These are phyloP conservation scores for Aspergillus ibericus DNA, from an alignment of 2,329 filamentous ascomycete genomes.

Conservation along the genomic window DNA sequence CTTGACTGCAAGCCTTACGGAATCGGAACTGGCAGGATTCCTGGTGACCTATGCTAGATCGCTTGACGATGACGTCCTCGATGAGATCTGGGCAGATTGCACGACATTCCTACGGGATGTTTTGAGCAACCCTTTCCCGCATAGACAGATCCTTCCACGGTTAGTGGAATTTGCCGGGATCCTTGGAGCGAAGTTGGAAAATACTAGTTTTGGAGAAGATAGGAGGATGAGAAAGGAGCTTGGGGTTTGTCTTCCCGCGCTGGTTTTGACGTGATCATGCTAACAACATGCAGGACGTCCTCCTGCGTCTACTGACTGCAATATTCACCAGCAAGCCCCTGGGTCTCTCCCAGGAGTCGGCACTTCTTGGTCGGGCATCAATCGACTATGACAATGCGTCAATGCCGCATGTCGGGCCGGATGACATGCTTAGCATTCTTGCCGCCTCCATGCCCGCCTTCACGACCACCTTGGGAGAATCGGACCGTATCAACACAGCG, in stretches of 20 bases:
- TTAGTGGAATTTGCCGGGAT: conserved; percentile 87
- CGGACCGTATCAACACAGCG: conserved; percentile 77
- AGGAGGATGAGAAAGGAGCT: conserved; percentile 87
- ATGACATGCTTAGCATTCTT: conserved; percentile 79
- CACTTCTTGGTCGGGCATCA: conserved; percentile 40
- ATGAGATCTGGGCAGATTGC: conserved; percentile 97
- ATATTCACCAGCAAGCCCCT: conserved; percentile 87
- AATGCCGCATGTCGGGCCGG: conserved; percentile 53
- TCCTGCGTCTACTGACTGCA: conserved; percentile 83
- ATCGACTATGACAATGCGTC: conserved; percentile 43
- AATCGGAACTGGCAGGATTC: conserved; percentile 83
- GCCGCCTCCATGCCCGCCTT: conserved; percentile 76
- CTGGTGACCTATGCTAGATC: conserved; percentile 86
- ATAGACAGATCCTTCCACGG: conserved; percentile 83
- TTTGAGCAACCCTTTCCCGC: conserved; percentile 88
- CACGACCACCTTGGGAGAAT: conserved; percentile 78
- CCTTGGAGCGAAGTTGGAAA: conserved; percentile 91
- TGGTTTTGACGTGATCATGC: conserved; percentile 5
- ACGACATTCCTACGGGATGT: conserved; percentile 87
- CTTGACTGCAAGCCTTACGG: conserved; percentile 78
- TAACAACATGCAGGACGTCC: conserved; percentile 67
- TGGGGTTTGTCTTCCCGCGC: conserved; percentile 60
- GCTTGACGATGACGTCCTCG: conserved; percentile 93
- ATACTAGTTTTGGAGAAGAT: conserved; percentile 96
- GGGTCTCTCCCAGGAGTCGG: conserved; percentile 63